These are phyloP conservation scores for Agrostemma githago DNA, from an alignment of 148 eudicot species.

Conservation along the genomic window DNA sequence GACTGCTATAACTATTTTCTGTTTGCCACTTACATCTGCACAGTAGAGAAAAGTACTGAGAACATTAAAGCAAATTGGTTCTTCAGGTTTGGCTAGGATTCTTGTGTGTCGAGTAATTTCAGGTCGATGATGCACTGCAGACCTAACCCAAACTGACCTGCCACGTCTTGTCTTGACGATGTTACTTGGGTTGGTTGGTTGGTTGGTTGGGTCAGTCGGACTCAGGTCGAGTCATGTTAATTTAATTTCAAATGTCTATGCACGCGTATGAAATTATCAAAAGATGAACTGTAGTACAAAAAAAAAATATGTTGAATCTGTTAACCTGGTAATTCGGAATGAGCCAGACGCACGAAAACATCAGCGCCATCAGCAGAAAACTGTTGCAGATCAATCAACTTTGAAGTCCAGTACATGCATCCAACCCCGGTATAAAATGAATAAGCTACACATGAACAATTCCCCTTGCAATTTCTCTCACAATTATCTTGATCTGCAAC, in stretches of 20 bases:
- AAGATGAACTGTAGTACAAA: not conserved
- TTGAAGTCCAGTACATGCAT: constrained; percentile 38
- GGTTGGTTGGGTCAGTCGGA: no score
- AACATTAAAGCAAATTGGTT: not conserved
- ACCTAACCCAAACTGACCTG: no score
- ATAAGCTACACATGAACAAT: constrained; percentile 47
- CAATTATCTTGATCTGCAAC: constrained; percentile 26
- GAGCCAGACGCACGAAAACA: constrained; percentile 35
- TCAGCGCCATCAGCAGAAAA: constrained; percentile 24
- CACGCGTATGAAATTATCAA: not conserved
- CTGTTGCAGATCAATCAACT: constrained; percentile 34
- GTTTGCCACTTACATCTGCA: constrained; percentile 19
- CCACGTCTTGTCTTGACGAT: no score
- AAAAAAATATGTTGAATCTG: not conserved
- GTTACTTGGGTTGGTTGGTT: no score
- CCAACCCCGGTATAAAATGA: constrained; percentile 29
- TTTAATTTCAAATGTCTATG: no score
- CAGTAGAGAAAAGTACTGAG: constrained; percentile 19
- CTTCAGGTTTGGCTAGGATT: not conserved
- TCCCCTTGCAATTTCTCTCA: constrained; percentile 19
- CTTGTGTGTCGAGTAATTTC: no score
- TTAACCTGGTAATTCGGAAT: constrained; percentile 23
- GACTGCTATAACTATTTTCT: constrained; percentile 11
- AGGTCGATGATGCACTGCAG: no score
- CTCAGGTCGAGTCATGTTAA: not conserved